Conservation (phyloP, 2,329 filamentous ascomycete species). For the Ascochyta viciae-villosae region DNA sequence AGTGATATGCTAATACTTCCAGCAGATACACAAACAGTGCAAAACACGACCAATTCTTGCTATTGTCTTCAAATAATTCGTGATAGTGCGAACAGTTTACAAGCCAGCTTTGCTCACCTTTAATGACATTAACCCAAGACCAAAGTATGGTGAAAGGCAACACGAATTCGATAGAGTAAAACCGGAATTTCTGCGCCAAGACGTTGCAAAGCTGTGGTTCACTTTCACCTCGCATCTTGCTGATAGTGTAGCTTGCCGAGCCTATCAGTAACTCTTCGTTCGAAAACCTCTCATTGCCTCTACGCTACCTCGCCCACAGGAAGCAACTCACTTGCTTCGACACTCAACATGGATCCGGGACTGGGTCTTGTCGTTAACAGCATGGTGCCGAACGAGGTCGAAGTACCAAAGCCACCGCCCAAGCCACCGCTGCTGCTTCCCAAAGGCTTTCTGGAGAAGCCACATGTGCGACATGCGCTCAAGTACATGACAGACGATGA, state of each 20-base stretch:
- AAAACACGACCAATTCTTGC: background rate
- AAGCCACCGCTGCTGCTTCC: conserved; percentile 2
- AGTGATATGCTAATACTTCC: background rate
- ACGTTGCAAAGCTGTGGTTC: background rate
- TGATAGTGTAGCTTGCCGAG: background rate
- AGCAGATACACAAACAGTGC: background rate
- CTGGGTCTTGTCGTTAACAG: conserved; percentile 2
- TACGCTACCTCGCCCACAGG: background rate
- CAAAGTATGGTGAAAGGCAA: background rate
- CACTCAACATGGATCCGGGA: conserved; percentile 8
- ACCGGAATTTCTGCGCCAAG: background rate
- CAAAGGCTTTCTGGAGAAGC: conserved; percentile 12
- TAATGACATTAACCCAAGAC: background rate
- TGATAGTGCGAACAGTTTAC: background rate
- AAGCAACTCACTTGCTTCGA: background rate
- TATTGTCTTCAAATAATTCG: background rate
- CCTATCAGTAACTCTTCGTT: background rate
- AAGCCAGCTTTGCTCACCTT: background rate
- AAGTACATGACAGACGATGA: conserved; percentile 19
- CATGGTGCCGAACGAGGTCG: background rate
- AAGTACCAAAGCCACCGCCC: background rate
- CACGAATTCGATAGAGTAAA: background rate
- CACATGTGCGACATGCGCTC: conserved; percentile 24
- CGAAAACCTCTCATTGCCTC: background rate
- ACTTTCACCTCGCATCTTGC: conserved; percentile 5